Percentiles rank a stretch among this genome's conserved stretches.
Evolutionary conservation across 2,329 filamentous ascomycete species (phyloP).

Genomic region (Thyridium curvatum): DNA sequence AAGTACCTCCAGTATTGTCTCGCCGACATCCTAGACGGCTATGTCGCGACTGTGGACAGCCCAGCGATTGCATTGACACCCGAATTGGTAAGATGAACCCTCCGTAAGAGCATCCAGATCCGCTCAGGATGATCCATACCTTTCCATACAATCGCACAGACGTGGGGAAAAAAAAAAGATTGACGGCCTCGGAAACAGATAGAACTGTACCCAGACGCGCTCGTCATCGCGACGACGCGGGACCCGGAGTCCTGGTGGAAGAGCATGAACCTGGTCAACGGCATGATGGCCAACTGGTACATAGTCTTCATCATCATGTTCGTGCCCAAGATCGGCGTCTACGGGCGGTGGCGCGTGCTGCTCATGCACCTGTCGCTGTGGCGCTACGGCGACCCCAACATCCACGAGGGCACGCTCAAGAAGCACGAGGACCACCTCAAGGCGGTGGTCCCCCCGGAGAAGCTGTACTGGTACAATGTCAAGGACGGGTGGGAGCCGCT

Average conservation of each 20-base stretch:
- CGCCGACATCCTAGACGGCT: conserved; percentile 24
- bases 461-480: conserved; percentile 26
- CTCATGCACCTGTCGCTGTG: conserved; percentile 11
- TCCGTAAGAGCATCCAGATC: too few relatives aligned
- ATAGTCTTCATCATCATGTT: conserved; percentile 23
- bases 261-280: conserved; percentile 24
- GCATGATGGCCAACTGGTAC: conserved; percentile 24
- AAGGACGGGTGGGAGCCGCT: conserved; percentile 26
- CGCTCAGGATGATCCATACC: too few relatives aligned
- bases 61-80: conserved; percentile 33
- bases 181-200: too few relatives aligned
- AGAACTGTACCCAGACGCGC: conserved; percentile 40
- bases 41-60: conserved; percentile 32
- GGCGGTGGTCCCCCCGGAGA: conserved; percentile 22
- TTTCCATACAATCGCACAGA: too few relatives aligned
- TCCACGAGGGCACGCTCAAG: conserved; percentile 3
- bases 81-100: conserved; percentile 22
- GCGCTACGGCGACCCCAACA: conserved; percentile 20
- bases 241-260: conserved; percentile 29
- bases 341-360: conserved; percentile 20
- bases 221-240: conserved; percentile 37
- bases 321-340: conserved; percentile 22
- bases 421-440: conserved; percentile 20
- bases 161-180: too few relatives aligned
- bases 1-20: conserved; percentile 27